Conservation (phyloP, 495 filamentous ascomycete genomes). For the Mytilinidion resinicola region DNA sequence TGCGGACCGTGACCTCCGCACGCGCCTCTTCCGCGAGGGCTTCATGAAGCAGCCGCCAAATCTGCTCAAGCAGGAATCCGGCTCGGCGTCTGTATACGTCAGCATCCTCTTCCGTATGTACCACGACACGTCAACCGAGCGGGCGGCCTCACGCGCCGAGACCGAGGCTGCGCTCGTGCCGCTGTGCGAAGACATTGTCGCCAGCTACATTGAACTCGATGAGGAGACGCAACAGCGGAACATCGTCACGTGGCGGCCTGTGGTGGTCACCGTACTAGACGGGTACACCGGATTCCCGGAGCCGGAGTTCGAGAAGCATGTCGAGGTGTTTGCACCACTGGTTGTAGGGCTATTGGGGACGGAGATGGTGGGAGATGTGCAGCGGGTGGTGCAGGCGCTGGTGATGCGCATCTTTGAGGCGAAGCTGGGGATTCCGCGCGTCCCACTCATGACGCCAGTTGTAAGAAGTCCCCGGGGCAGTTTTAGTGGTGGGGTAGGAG, state of each 20-base stretch:
- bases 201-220: slow-evolving; percentile 72
- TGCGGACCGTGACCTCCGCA: slow-evolving; percentile 88
- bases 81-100: slow-evolving; percentile 87
- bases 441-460: slow-evolving; percentile 11
- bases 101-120: slow-evolving; percentile 95
- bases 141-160: slow-evolving; percentile 66
- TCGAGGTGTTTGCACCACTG: slow-evolving; percentile 78
- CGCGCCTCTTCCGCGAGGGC: slow-evolving; percentile 90
- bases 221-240: slow-evolving; percentile 95
- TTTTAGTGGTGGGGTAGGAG: neutral
- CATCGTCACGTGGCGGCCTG: slow-evolving; percentile 91
- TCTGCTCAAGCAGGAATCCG: slow-evolving; percentile 93
- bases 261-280: slow-evolving; percentile 96
- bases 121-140: slow-evolving; percentile 76
- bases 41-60: slow-evolving; percentile 99
- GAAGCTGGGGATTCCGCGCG: slow-evolving; percentile 54
- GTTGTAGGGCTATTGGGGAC: slow-evolving; percentile 74
- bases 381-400: slow-evolving; percentile 66
- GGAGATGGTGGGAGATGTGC: slow-evolving; percentile 72
- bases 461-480: slow-evolving; percentile 7
- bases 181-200: slow-evolving; percentile 87
- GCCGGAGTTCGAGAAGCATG: slow-evolving; percentile 74
- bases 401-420: slow-evolving; percentile 78
- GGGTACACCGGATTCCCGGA: slow-evolving; percentile 82
- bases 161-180: slow-evolving; percentile 90